A percentile compares a stretch with the other conserved stretches of the same genome.
Conservation (phyloP, 768 basidiomycete species). For the Boletus rubescentipes region DNA sequence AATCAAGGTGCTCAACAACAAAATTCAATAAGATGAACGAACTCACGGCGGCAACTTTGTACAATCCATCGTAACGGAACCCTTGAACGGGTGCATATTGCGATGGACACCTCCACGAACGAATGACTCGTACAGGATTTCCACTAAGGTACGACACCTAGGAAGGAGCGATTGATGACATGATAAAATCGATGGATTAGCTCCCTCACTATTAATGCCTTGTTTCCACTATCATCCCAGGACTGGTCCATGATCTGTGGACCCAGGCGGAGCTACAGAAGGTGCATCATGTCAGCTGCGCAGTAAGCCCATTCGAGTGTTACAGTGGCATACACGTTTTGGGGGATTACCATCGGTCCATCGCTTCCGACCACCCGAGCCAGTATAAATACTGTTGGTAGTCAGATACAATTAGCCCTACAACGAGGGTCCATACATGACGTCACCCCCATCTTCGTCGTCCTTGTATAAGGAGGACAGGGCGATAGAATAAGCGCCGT, state of each 20-base stretch:
- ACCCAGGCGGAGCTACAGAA: constrained; percentile 15
- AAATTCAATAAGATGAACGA: not conserved
- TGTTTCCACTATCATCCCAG: constrained; percentile 16
- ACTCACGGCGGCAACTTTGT: constrained; percentile 24
- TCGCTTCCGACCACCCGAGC: constrained; percentile 21
- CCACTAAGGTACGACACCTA: constrained; percentile 23
- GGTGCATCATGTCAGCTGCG: not conserved
- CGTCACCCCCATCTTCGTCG: constrained; percentile 25
- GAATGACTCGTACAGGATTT: constrained; percentile 27
- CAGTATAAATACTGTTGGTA: constrained; percentile 27
- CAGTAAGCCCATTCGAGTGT: not conserved
- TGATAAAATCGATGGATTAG: not conserved
- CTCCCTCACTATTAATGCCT: constrained; percentile 19
- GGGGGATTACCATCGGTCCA: constrained; percentile 9
- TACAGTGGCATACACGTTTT: constrained; percentile 21
- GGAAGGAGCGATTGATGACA: not conserved
- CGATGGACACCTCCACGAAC: constrained; percentile 21
- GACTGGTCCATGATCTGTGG: constrained; percentile 26
- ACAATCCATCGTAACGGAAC: constrained; percentile 33
- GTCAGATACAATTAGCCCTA: not conserved
- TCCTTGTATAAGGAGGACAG: constrained; percentile 24
- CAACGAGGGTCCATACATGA: constrained; percentile 19
- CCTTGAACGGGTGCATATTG: constrained; percentile 26
- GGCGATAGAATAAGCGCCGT: constrained; percentile 19
- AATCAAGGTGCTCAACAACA: not conserved